Conservation (phyloP, 208 protist genomes). For the Zelonia costaricensis region DNA sequence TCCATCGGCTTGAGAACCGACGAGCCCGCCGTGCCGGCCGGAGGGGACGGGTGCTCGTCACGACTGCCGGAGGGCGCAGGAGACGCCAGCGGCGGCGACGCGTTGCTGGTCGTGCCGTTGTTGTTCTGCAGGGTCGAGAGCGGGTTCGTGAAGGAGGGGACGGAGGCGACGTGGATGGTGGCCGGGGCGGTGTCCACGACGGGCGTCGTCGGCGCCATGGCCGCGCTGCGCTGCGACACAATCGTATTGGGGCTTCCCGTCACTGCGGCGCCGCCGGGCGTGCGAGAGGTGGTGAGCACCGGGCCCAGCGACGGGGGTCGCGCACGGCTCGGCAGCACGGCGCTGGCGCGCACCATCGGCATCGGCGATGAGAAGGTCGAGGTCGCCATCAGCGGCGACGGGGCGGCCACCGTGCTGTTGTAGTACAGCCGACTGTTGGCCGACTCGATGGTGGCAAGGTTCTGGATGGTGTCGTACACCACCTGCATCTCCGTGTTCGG, state of each 20-base stretch:
- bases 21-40: background rate
- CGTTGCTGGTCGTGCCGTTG: background rate
- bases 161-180: constrained; percentile 12
- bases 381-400: constrained; percentile 10
- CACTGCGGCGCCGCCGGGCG: constrained; percentile 1
- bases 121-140: background rate
- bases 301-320: constrained; percentile 23
- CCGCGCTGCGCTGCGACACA: constrained; percentile 8
- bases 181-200: background rate
- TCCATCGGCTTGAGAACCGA: constrained; percentile 9
- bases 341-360: constrained; percentile 9
- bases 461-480: constrained; percentile 72
- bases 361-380: background rate
- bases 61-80: background rate
- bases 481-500: constrained; percentile 52
- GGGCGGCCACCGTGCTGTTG: constrained; percentile 31
- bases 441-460: constrained; percentile 40
- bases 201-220: constrained; percentile 4
- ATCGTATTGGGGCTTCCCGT: constrained; percentile 7
- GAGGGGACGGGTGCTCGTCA: constrained; percentile 5
- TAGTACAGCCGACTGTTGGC: constrained; percentile 39
- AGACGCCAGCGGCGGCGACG: background rate
- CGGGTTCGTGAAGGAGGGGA: constrained; percentile 2
- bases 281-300: constrained; percentile 23
- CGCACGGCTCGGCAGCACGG: constrained; percentile 4